Conservation (phyloP, 129 eudicot genomes). For the Artemisia annua region DNA sequence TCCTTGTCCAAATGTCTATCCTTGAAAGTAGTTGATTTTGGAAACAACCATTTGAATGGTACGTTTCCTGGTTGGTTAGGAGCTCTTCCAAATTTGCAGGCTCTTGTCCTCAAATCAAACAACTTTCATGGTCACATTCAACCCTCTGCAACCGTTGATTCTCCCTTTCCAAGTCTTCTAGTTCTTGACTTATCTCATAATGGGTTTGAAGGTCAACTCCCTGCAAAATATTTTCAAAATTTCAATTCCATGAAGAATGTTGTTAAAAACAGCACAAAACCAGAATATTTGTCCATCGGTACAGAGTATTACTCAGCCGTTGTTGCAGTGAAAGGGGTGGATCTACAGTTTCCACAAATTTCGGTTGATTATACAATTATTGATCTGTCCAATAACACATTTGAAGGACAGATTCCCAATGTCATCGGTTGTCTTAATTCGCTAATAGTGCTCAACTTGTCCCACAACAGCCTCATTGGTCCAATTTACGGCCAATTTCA, state of each 20-base stretch:
- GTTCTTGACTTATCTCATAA: conserved; percentile 49
- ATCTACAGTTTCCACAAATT: conserved; percentile 1
- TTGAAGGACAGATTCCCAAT: conserved; percentile 24
- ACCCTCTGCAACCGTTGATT: background rate
- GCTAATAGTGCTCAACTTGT: conserved; percentile 21
- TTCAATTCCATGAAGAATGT: conserved; percentile 33
- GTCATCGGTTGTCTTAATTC: conserved; percentile 20
- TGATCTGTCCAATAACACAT: conserved; percentile 1
- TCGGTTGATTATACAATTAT: conserved; percentile 5
- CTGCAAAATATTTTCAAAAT: conserved; percentile 1
- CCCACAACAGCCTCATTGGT: conserved; percentile 9
- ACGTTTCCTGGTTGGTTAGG: conserved; percentile 38
- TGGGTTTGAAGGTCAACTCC: conserved; percentile 32
- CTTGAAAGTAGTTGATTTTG: conserved; percentile 38
- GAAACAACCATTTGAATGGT: conserved; percentile 36
- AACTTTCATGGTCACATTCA: too few relatives aligned
- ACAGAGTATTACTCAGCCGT: background rate
- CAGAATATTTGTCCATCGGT: background rate
- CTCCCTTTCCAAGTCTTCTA: conserved; percentile 25
- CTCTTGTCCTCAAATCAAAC: conserved; percentile 29
- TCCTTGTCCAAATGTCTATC: conserved; percentile 24
- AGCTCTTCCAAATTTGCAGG: conserved; percentile 33
- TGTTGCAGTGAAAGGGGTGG: conserved; percentile 16
- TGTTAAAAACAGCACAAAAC: background rate
- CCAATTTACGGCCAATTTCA: too few relatives aligned